Evolutionary conservation across 108 stramenopile species (phyloP), one percentile per base, ranked within the genome.

Genomic region (Skeletonema grethae): DNA sequence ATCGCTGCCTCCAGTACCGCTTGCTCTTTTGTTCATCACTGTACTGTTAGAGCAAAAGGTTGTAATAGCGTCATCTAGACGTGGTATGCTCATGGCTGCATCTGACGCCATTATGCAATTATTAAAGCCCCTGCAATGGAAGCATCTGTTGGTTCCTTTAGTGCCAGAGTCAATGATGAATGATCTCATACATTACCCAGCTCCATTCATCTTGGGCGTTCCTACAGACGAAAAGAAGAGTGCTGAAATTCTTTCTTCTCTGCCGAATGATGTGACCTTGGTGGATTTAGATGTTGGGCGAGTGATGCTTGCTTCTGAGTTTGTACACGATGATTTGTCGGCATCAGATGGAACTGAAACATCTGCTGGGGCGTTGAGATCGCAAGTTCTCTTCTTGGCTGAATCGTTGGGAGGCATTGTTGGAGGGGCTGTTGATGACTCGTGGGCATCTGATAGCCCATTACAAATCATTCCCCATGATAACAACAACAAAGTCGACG

Each of bases 271-370:
- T 77, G 87, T 95, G 3, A 91, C 91, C 7, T 56, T 95, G 74
- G 90, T 95, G n/a, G 91, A 95, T 67, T 72, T 95, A 76, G 94
- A 95, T 65, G 88, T 91, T n/a, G 94, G 94, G 0, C 72, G 91
- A 45, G 94, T 95, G 1, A 95, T 95, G 45, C 68, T 95, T 67
- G 90, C 93, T 36, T 79, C 89, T 46, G 65, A 68, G 12, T 86
- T 90, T 63, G 83, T 83, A 1, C 48, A 76, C 50, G 84, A 85
- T 67, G 78, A 81, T 43, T 32, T 63, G 38, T 58, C 62, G 24
- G 68, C 39, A 18, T 79, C 82, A 25, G 25, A 45, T 25, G 70
- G 69, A 11, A 30, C 20, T 1, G 73, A 60, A 30, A 72, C 72
- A 9, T 84, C 65, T 39, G 67, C 79, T 8, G 62, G 65, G 55